Evolutionary conservation across 257 asterid species (phyloP).

Genomic region (Nicotiana undulata): DNA sequence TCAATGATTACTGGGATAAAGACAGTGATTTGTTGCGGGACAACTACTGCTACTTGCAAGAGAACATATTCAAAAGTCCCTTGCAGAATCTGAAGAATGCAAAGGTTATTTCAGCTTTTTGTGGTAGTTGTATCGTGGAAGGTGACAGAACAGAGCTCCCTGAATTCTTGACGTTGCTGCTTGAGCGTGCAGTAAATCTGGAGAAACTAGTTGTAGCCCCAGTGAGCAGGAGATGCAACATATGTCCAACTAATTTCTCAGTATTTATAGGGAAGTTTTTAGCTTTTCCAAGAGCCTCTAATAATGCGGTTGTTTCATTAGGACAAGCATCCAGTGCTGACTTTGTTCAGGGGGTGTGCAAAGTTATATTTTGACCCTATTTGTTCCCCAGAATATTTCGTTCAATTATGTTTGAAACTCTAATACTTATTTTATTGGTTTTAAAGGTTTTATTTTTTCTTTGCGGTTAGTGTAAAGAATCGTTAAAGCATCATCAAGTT

Average conservation of each 20-base stretch:
- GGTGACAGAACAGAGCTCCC: not conserved
- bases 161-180: not conserved
- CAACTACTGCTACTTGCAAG: not conserved
- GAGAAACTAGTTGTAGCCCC: not conserved
- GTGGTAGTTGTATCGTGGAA: not conserved
- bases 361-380: no score
- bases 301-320: not conserved
- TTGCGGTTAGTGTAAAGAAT: no score
- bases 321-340: not conserved
- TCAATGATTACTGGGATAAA: not conserved
- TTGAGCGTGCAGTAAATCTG: not conserved
- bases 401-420: no score
- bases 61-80: not conserved
- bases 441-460: no score
- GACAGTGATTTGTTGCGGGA: not conserved
- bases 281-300: not conserved
- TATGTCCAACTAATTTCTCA: not conserved
- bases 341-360: no score
- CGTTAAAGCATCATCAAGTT: no score
- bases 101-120: not conserved
- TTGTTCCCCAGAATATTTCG: not conserved
- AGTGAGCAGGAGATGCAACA: not conserved
- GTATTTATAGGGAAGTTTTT: not conserved
- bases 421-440: no score
- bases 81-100: not conserved